A percentile compares a stretch with the other conserved stretches of the same genome.
Conservation (phyloP, 169 alveolate species). For the Cardiosporidium cionae region DNA sequence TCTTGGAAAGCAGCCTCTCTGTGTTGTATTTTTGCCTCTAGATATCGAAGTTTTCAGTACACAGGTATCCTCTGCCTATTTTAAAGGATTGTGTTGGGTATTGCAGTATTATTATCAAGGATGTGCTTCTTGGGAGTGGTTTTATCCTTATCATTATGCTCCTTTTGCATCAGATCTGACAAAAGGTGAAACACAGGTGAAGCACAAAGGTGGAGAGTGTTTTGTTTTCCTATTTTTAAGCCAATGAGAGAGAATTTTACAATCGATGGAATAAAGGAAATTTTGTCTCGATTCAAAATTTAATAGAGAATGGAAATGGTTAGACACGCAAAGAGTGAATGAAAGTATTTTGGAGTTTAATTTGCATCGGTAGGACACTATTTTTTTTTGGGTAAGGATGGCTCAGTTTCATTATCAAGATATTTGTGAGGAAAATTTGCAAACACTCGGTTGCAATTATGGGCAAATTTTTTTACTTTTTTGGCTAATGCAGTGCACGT, state of each 20-base stretch:
- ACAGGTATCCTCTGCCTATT: neutral
- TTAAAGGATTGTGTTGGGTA: conserved; percentile 35
- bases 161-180: conserved; percentile 48
- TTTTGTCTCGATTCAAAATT: no score
- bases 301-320: no score
- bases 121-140: conserved; percentile 96
- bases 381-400: no score
- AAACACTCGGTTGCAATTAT: neutral
- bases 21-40: no score
- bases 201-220: no score
- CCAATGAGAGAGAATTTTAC: neutral
- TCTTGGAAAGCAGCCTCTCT: no score
- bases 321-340: no score
- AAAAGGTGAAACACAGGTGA: no score
- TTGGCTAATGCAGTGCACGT: neutral
- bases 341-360: no score
- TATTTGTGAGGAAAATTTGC: neutral
- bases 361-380: no score
- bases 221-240: neutral
- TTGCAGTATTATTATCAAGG: conserved; percentile 64
- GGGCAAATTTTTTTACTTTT: neutral
- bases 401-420: neutral
- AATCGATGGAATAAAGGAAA: neutral
- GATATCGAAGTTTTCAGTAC: neutral
- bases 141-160: conserved; percentile 96